Evolutionary conservation across 495 filamentous ascomycete genomes (phyloP), one percentile per base, ranked within the genome.

Genomic region (Trichoderma asperelloides): DNA sequence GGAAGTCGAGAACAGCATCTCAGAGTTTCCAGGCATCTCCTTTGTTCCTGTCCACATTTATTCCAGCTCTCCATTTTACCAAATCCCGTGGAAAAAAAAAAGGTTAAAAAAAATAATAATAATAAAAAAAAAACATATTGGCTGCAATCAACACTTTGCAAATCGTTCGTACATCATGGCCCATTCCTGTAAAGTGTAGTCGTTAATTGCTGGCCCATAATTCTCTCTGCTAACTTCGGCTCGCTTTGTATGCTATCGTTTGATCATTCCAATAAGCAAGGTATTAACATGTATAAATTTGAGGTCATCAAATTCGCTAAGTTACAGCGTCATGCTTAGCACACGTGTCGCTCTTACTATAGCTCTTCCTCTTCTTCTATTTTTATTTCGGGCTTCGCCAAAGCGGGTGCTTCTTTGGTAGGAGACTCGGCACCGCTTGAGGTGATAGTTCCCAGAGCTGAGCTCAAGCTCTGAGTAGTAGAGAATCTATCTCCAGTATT

Each of bases 291-390:
- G n/a, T 51, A 23, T 18, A 51, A 21, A 51, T 51, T 51, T 51
- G 47, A 23, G 9, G 2, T 21, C 18, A 21, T 21, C 47, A 60
- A 30, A 60, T 28, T 30, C 55, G 12, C 55, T 11, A 13, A 60
- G 23, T 28, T 60, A 60, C 30, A 60, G 55, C 11, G 55, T 47
- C 43, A 47, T 60, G 55, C 55, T 60, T 30, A 21, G 55, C 25
- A 28, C 27, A 16, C 16, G 8, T 2, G 13, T 25, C 25, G 27
- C 55, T 60, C 9, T 25, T 9, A 18, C 55, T 49, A 65, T 15
- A 65, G 64, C 41, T 65, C 64, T 23, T 65, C 64, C 41, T 65
- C 64, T 25, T 65, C 64, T n/a, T 65, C 39, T n/a, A 65, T 51
- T 33, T 51, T 65, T 41, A 45, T 30, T 65, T 45, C 43, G 8